Evolutionary conservation across 2,329 filamentous ascomycete species (phyloP).

Genomic region (Colletotrichum musicola): DNA sequence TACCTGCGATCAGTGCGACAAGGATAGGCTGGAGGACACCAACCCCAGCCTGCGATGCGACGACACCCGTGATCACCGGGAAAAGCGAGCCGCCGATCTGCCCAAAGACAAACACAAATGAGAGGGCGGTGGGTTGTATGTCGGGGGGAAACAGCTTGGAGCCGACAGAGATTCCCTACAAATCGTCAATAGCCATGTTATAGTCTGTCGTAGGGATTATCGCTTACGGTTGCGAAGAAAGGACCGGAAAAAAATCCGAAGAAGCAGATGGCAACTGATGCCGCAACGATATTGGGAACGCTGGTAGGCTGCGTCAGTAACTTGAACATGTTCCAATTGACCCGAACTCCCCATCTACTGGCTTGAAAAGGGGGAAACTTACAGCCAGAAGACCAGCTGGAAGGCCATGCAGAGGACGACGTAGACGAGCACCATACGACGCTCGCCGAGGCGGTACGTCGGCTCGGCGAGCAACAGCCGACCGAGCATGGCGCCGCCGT

Average conservation of each 20-base stretch:
- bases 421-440: constrained; percentile 69
- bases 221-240: constrained; percentile 66
- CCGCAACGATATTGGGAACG: constrained; percentile 59
- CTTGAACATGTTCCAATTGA: neutral
- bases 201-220: neutral
- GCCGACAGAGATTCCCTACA: constrained; percentile 65
- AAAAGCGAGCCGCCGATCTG: constrained; percentile 69
- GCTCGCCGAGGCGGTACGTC: constrained; percentile 69
- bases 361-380: constrained; percentile 37
- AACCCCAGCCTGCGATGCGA: constrained; percentile 60
- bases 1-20: constrained; percentile 59
- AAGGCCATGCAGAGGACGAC: constrained; percentile 63
- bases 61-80: constrained; percentile 66
- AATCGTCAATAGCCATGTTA: neutral
- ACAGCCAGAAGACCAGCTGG: constrained; percentile 73
- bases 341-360: neutral
- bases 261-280: constrained; percentile 65
- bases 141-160: constrained; percentile 61
- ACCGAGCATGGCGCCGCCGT: constrained; percentile 68
- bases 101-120: constrained; percentile 68
- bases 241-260: constrained; percentile 71
- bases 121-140: constrained; percentile 51
- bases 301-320: constrained; percentile 43
- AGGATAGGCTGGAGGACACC: constrained; percentile 65
- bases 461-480: constrained; percentile 70